Conservation (phyloP, 371 early-diverging fungal species). For the Mortierella sp. region DNA sequence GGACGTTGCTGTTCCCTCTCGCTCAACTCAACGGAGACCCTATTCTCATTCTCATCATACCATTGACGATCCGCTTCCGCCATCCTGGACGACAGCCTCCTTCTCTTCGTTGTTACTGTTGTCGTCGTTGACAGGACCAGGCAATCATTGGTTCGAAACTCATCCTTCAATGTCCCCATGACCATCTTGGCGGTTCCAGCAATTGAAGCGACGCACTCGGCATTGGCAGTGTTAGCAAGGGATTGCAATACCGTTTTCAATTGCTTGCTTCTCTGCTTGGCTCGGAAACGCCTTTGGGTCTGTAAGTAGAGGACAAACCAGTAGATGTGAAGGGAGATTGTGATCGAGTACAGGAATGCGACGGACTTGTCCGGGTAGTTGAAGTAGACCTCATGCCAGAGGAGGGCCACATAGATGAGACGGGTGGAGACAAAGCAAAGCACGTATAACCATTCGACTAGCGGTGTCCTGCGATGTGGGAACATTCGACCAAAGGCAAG, state of each 20-base stretch:
- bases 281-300: slow-evolving; percentile 23
- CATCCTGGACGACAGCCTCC: too few species aligned
- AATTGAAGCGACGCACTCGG: slow-evolving; percentile 3
- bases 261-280: slow-evolving; percentile 30
- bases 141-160: too few species aligned
- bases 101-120: too few species aligned
- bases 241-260: slow-evolving; percentile 9
- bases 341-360: slow-evolving; percentile 41
- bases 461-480: slow-evolving; percentile 37
- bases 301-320: slow-evolving; percentile 48
- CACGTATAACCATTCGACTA: slow-evolving; percentile 29
- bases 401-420: slow-evolving; percentile 34
- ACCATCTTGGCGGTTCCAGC: too few species aligned
- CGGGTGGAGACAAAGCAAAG: slow-evolving; percentile 33
- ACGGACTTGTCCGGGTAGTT: slow-evolving; percentile 53
- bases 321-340: slow-evolving; percentile 39
- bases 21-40: too few species aligned
- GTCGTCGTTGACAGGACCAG: too few species aligned
- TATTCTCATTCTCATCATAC: too few species aligned
- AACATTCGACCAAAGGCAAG: slow-evolving; percentile 46
- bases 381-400: slow-evolving; percentile 51
- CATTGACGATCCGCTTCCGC: too few species aligned
- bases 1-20: too few species aligned
- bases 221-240: slow-evolving; percentile 11
- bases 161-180: too few species aligned